Percentiles rank a stretch among this genome's conserved stretches.
Evolutionary conservation across 2,329 filamentous ascomycete genomes (phyloP).

Genomic region (Fusarium agapanthi): DNA sequence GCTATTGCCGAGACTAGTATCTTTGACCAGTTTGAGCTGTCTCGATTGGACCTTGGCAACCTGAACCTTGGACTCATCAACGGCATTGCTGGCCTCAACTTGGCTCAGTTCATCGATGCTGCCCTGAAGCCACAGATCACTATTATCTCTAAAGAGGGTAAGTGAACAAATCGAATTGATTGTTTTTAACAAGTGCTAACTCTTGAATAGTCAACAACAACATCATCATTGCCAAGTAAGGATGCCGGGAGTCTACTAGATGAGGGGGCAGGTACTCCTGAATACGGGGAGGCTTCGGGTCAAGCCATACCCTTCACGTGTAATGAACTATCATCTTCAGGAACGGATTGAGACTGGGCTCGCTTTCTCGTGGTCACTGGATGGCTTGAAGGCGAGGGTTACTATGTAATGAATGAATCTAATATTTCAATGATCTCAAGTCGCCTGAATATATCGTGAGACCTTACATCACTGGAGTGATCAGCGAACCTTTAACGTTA

Average conservation of each 20-base stretch:
- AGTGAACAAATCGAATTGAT: background rate
- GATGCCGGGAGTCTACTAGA: background rate
- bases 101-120: slow-evolving; percentile 44
- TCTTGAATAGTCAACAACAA: slow-evolving; percentile 10
- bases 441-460: background rate
- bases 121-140: slow-evolving; percentile 42
- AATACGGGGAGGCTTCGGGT: slow-evolving; percentile 4
- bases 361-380: slow-evolving; percentile 1
- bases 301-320: slow-evolving; percentile 10
- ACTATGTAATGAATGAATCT: background rate
- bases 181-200: background rate
- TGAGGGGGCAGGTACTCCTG: slow-evolving; percentile 29
- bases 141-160: slow-evolving; percentile 40
- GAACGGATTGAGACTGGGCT: background rate
- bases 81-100: slow-evolving; percentile 39
- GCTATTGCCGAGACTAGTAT: slow-evolving; percentile 44
- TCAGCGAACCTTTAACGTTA: background rate
- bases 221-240: slow-evolving; percentile 1
- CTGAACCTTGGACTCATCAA: slow-evolving; percentile 45
- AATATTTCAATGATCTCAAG: background rate
- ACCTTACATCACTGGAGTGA: background rate
- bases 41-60: slow-evolving; percentile 36
- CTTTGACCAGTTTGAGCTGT: slow-evolving; percentile 44
- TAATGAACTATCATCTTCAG: background rate
- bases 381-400: background rate